phyloP scores from a whole-genome alignment of 495 filamentous ascomycete species.

The Chaetomidium leptoderma region DNA sequence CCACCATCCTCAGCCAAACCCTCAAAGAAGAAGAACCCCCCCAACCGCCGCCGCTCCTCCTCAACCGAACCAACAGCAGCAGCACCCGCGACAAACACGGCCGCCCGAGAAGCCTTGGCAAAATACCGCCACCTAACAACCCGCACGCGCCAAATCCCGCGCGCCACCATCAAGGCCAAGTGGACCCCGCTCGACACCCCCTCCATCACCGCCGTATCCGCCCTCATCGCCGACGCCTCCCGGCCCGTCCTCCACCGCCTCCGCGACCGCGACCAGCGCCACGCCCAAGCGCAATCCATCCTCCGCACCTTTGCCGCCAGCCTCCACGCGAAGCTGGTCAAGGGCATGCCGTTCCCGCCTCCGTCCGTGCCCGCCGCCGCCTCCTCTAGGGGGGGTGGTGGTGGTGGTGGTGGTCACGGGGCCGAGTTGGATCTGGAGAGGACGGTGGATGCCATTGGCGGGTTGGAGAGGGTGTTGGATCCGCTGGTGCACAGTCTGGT shows the following conservation, averaged over 20 bases:
- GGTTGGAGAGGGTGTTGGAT: conserved; percentile 38
- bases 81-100: neutral
- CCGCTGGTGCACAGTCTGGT: conserved; percentile 44
- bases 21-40: neutral
- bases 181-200: conserved; percentile 40
- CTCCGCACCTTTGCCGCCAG: conserved; percentile 34
- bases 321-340: conserved; percentile 33
- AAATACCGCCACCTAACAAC: conserved; percentile 40
- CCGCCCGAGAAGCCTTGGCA: neutral
- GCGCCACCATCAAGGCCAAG: conserved; percentile 42
- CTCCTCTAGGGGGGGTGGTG: neutral
- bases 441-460: conserved; percentile 35
- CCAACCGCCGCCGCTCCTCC: conserved; percentile 14
- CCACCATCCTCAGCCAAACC: neutral
- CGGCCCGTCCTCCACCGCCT: conserved; percentile 42
- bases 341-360: conserved; percentile 45
- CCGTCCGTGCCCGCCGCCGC: conserved; percentile 9
- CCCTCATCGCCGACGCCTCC: conserved; percentile 36
- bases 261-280: conserved; percentile 31
- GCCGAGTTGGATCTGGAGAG: conserved; percentile 46
- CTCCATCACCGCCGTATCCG: conserved; percentile 36
- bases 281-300: conserved; percentile 36
- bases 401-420: conserved; percentile 24
- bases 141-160: conserved; percentile 40
- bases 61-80: neutral